A percentile compares a stretch with the other conserved stretches of the same genome.
Evolutionary conservation across 208 protist species (phyloP).

Genomic region (Trypanosoma mega): DNA sequence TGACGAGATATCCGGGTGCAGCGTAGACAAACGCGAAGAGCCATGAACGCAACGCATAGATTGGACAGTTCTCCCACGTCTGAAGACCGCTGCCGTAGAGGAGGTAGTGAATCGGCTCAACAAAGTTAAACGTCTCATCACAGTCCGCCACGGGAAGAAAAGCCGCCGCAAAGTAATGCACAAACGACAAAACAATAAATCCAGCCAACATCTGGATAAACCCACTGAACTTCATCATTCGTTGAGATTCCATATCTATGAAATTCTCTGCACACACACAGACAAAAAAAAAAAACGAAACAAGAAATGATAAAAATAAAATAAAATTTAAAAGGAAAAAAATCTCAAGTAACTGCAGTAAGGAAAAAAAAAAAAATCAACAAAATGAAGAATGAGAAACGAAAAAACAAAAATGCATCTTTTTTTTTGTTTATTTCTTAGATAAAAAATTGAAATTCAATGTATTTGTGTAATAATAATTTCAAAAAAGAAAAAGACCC

Average conservation of each 20-base stretch:
- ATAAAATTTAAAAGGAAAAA: background rate
- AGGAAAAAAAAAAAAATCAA: conserved; percentile 15
- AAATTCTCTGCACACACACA: too few species aligned
- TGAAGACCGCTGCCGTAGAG: conserved; percentile 93
- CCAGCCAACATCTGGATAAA: background rate
- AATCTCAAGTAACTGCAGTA: background rate
- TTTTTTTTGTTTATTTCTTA: background rate
- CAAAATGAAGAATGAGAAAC: background rate
- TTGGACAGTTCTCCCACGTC: conserved; percentile 95
- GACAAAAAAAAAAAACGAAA: background rate
- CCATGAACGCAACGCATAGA: conserved; percentile 91
- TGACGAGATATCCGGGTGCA: conserved; percentile 35
- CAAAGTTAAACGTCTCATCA: conserved; percentile 97
- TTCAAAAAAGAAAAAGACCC: background rate
- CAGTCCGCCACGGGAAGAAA: conserved; percentile 91
- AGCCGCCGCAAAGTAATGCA: conserved; percentile 52
- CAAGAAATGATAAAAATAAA: conserved; percentile 2
- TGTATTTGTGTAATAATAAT: background rate
- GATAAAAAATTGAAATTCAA: too few species aligned
- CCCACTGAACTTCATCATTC: background rate
- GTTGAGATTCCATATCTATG: too few species aligned
- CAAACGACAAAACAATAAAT: conserved; percentile 31
- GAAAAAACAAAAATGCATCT: background rate
- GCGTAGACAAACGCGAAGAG: conserved; percentile 87
- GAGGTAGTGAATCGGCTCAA: conserved; percentile 95